phyloP scores from a whole-genome alignment of 2,329 filamentous ascomycete genomes.

The Colletotrichum sp. region DNA sequence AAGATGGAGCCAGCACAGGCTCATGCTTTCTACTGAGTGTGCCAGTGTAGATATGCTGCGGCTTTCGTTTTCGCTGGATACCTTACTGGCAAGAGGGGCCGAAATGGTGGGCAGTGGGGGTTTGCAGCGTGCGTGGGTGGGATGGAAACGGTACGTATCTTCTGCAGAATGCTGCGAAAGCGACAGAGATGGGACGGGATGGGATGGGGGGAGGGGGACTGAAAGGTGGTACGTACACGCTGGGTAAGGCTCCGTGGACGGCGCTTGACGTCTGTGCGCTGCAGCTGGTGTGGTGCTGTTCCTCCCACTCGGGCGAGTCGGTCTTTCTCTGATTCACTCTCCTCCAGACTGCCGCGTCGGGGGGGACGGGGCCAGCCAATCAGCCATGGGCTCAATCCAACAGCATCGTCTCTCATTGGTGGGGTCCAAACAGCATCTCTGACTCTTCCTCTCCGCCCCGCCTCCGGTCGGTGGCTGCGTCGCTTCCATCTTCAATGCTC shows the following conservation, averaged over 20 bases:
- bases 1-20: background rate
- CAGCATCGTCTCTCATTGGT: background rate
- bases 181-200: slow-evolving; percentile 16
- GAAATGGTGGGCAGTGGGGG: slow-evolving; percentile 6
- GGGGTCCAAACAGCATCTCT: background rate
- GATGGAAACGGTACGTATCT: slow-evolving; percentile 9
- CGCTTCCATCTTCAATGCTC: slow-evolving; percentile 1
- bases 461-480: slow-evolving; percentile 5
- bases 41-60: background rate
- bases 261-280: slow-evolving; percentile 11
- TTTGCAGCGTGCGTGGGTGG: slow-evolving; percentile 13
- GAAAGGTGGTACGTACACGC: background rate
- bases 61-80: background rate
- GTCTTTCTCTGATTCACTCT: background rate
- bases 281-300: background rate
- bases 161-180: background rate
- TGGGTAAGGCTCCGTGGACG: slow-evolving; percentile 15
- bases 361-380: background rate
- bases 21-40: background rate
- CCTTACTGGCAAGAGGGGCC: slow-evolving; percentile 7
- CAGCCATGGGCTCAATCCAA: background rate
- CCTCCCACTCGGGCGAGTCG: slow-evolving; percentile 7
- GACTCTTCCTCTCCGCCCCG: slow-evolving; percentile 19
- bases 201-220: background rate
- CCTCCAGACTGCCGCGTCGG: background rate